phyloP scores from a whole-genome alignment of 2,329 filamentous ascomycete species.

The Diatrype stigma region DNA sequence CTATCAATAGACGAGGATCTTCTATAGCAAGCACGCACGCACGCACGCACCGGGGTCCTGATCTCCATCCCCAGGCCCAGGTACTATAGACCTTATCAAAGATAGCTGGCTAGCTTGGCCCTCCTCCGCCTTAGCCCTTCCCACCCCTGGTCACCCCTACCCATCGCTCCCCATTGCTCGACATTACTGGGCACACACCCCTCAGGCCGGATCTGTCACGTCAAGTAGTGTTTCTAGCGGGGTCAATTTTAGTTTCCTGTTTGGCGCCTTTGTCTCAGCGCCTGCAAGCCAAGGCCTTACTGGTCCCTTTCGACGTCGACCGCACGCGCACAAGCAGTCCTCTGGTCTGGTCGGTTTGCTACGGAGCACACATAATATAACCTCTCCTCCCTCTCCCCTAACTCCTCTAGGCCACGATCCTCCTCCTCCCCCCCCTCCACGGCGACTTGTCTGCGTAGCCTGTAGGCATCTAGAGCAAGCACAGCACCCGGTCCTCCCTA shows the following conservation, averaged over 20 bases:
- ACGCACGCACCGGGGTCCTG: no score
- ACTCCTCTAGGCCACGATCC: constrained; percentile 32
- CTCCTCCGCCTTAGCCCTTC: constrained; percentile 4
- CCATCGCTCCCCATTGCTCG: constrained; percentile 7
- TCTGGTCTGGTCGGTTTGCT: constrained; percentile 5
- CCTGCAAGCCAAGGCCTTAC: constrained; percentile 11
- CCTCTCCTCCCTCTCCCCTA: constrained; percentile 21
- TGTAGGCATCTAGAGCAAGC: constrained; percentile 23
- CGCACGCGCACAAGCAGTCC: background rate
- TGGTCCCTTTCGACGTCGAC: constrained; percentile 8
- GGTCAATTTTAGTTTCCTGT: constrained; percentile 23
- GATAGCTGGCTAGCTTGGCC: background rate
- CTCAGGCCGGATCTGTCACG: constrained; percentile 26
- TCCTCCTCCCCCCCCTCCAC: constrained; percentile 20
- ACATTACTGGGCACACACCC: constrained; percentile 17
- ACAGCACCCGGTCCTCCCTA: constrained; percentile 16
- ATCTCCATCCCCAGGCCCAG: background rate
- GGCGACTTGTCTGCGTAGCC: constrained; percentile 36
- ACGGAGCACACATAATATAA: constrained; percentile 29
- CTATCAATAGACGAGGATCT: no score
- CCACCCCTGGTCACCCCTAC: constrained; percentile 4
- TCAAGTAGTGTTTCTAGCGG: constrained; percentile 23
- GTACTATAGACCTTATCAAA: background rate
- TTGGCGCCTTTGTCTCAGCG: constrained; percentile 29
- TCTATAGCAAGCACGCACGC: no score